These are phyloP conservation scores for Coelastrella sp. DNA, from an alignment of 139 green algal species.

Conservation along the genomic window DNA sequence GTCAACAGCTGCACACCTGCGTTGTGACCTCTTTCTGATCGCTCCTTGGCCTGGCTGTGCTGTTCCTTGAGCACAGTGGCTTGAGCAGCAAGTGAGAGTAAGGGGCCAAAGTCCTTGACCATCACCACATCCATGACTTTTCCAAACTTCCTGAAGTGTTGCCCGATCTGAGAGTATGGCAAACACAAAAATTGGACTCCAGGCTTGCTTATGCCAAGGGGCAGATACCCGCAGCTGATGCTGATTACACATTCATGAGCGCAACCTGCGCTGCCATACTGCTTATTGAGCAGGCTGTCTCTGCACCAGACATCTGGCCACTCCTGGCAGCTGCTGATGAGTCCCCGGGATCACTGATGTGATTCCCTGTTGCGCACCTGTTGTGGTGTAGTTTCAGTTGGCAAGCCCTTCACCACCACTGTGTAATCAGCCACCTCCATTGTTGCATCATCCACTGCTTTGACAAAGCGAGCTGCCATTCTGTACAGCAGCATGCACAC, in stretches of 20 bases:
- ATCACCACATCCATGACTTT: conserved; percentile 68
- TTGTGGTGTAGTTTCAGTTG: conserved; percentile 40
- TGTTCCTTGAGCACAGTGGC: conserved; percentile 57
- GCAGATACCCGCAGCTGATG: background rate
- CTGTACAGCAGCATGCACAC: conserved; percentile 38
- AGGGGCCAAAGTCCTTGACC: conserved; percentile 58
- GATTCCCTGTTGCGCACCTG: no score
- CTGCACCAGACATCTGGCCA: no score
- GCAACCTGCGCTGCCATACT: no score
- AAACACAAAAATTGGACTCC: background rate
- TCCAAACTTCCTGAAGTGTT: conserved; percentile 59
- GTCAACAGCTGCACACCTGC: conserved; percentile 3
- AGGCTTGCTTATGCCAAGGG: no score
- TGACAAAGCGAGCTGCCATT: background rate
- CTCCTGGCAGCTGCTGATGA: no score
- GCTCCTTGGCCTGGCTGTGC: background rate
- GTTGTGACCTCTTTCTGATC: background rate
- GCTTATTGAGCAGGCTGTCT: no score
- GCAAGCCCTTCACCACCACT: conserved; percentile 60
- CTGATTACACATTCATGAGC: no score
- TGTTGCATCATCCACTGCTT: conserved; percentile 37
- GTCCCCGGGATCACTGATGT: no score
- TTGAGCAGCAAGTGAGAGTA: conserved; percentile 45
- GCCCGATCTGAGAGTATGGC: conserved; percentile 53
- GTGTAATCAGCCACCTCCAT: conserved; percentile 59